These are phyloP conservation scores for Polytrichum formosum DNA, from an alignment of 225 moss, liverwort and hornwort genomes.

Conservation along the genomic window DNA sequence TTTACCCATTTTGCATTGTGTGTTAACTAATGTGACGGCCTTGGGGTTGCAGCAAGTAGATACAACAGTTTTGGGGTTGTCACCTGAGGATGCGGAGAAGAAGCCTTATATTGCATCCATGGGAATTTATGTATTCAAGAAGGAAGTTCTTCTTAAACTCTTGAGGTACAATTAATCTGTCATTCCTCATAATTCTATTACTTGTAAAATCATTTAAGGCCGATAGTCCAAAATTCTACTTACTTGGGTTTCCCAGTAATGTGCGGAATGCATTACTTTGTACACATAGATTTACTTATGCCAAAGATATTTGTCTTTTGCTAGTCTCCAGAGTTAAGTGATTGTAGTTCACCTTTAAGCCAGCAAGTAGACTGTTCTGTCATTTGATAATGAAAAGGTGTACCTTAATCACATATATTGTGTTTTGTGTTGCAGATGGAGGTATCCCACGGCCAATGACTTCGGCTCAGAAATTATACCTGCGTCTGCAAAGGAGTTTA, in stretches of 20 bases:
- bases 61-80: conserved; percentile 75
- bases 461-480: conserved; percentile 97
- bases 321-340: too few species aligned
- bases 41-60: conserved; percentile 74
- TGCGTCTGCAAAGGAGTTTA: conserved; percentile 63
- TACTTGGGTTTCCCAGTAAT: too few species aligned
- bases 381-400: neutral
- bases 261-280: too few species aligned
- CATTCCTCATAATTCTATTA: too few species aligned
- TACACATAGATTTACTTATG: too few species aligned
- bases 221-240: too few species aligned
- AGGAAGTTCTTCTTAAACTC: conserved; percentile 82
- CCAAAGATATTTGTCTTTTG: too few species aligned
- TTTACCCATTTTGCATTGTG: too few species aligned
- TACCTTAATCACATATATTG: neutral
- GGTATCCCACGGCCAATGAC: conserved; percentile 88
- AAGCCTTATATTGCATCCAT: conserved; percentile 96
- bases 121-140: conserved; percentile 98
- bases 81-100: conserved; percentile 62
- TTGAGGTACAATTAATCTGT: conserved; percentile 45
- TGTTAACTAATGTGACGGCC: neutral
- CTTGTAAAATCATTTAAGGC: too few species aligned
- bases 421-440: conserved; percentile 58
- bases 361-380: too few species aligned
- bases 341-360: too few species aligned